Evolutionary conservation across 2,329 filamentous ascomycete genomes (phyloP).

Genomic region (Scytalidium lignicola): DNA sequence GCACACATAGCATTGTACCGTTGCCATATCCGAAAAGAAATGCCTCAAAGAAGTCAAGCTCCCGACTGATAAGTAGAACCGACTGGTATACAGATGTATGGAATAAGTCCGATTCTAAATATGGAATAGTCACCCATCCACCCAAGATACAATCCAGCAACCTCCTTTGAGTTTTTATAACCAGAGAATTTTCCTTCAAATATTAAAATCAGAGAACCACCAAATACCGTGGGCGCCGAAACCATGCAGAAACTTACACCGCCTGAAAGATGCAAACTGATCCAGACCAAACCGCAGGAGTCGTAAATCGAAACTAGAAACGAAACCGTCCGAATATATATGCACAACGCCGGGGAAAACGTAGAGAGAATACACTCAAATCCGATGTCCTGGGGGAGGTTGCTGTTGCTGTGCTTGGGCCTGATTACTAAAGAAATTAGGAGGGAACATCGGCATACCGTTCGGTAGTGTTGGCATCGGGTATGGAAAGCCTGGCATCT

Average conservation of each 20-base stretch:
- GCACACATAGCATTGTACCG: too few relatives aligned
- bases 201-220: neutral
- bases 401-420: constrained; percentile 20
- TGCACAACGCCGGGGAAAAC: neutral
- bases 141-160: too few relatives aligned
- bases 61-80: too few relatives aligned
- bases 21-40: too few relatives aligned
- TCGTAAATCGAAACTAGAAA: neutral
- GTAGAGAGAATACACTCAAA: constrained; percentile 4
- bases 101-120: too few relatives aligned
- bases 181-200: too few relatives aligned
- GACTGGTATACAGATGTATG: too few relatives aligned
- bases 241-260: constrained; percentile 6
- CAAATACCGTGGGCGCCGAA: constrained; percentile 4
- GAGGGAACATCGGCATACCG: constrained; percentile 46
- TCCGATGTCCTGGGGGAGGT: constrained; percentile 21
- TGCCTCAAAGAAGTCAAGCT: too few relatives aligned
- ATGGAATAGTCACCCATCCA: too few relatives aligned
- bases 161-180: too few relatives aligned
- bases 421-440: constrained; percentile 39
- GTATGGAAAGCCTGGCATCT: constrained; percentile 27
- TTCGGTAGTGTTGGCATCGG: constrained; percentile 40
- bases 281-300: neutral
- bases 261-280: constrained; percentile 1
- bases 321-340: neutral